Evolutionary conservation across 768 basidiomycete genomes (phyloP), one percentile per base, ranked within the genome.

Genomic region (Leccinum fibrillosum): DNA sequence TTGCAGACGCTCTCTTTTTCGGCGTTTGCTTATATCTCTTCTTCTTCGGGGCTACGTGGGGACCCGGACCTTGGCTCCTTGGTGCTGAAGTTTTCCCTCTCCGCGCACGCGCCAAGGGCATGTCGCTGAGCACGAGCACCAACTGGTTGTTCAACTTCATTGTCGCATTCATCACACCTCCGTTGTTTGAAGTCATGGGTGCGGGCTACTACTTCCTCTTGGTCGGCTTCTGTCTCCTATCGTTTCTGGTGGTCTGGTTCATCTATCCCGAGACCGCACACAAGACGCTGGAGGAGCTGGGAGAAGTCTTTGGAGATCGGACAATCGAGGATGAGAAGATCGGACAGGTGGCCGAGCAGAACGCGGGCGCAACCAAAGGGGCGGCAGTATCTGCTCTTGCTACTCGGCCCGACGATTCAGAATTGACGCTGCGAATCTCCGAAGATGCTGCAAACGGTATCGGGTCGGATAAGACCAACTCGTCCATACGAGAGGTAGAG

Each of bases 1-100:
- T 69, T n/a, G 72, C 77, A 11, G 63, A 76, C 51, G 75, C 70
- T 15, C 71, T 76, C 55, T 77, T 74, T 32, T 75, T 72, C 55
- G 74, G 79, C 58, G 77, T 83, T 54, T 81, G 81, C 62, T 63
- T 81, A n/a, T 86, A 86, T 66, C 75, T 86, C 23, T 84, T 86
- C 66, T 76, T 84, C 63, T 84, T 79, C 53, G 82, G 80, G 5
- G 80, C 79, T 21, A 80, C 82, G 64, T 82, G 82, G 82, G 82
- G 82, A 42, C 82, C 82, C 0, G 75, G 75, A 21, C 78, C 82
- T 2, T 83, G 80, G 81, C 74, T 82, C 11, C 77, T 83, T 49
- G 75, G 76, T 17, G 81, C 80, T 2, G 82, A 83, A 58, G 73
- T 82, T 44, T 83, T 82, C 62, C 79, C 74, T 37, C 70, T 74